Evolutionary conservation across 805 yeast genomes (phyloP).

Genomic region (Kazachstania martiniae): DNA sequence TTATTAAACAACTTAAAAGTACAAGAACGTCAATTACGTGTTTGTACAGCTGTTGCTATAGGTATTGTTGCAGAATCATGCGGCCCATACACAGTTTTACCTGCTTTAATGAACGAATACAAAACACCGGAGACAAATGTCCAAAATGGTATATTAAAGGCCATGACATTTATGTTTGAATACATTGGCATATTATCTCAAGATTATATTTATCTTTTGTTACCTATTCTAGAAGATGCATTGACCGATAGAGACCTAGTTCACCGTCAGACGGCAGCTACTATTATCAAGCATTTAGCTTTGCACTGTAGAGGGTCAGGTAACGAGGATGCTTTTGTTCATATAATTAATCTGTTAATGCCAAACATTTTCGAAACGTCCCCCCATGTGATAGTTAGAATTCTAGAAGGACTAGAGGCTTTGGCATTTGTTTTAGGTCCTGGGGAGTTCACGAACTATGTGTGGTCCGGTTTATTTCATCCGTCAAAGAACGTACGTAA

Average conservation of each 20-base stretch:
- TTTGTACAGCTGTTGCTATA: constrained; percentile 95
- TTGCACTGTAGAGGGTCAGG: constrained; percentile 67
- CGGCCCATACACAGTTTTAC: constrained; percentile 84
- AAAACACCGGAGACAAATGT: constrained; percentile 85
- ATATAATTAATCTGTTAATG: constrained; percentile 65
- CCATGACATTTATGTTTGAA: constrained; percentile 84
- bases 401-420: constrained; percentile 70
- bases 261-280: constrained; percentile 91
- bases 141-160: constrained; percentile 89
- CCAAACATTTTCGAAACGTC: constrained; percentile 93
- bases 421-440: constrained; percentile 63
- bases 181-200: constrained; percentile 72
- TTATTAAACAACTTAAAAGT: constrained; percentile 75
- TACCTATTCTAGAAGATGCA: constrained; percentile 81
- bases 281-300: constrained; percentile 74
- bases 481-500: constrained; percentile 81
- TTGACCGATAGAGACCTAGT: constrained; percentile 82
- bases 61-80: constrained; percentile 94
- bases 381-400: constrained; percentile 83
- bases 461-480: constrained; percentile 85
- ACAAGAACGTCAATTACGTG: constrained; percentile 92
- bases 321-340: constrained; percentile 72
- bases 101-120: constrained; percentile 93
- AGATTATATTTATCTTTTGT: constrained; percentile 71
- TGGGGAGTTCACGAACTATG: constrained; percentile 62